Evolutionary conservation across 768 basidiomycete genomes (phyloP).

Genomic region (Roridomyces roridus): DNA sequence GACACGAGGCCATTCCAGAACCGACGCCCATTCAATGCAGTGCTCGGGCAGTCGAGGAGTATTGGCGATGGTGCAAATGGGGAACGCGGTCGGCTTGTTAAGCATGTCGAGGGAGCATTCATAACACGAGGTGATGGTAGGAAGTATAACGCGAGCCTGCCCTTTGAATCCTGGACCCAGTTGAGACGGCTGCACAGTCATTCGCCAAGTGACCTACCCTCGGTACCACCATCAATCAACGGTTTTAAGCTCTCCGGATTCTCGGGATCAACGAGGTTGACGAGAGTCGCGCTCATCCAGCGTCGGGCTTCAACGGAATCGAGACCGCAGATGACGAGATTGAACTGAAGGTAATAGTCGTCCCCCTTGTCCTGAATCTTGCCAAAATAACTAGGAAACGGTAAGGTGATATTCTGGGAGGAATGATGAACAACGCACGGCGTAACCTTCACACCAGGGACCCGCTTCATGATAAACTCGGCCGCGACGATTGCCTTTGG

Average conservation of each 20-base stretch:
- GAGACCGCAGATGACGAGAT: slow-evolving; percentile 94
- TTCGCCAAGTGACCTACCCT: slow-evolving; percentile 62
- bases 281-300: slow-evolving; percentile 99
- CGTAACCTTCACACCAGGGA: slow-evolving; percentile 95
- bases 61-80: slow-evolving; percentile 99
- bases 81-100: slow-evolving; percentile 95
- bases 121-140: slow-evolving; percentile 94
- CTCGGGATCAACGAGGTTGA: slow-evolving; percentile 92
- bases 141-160: slow-evolving; percentile 95
- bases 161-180: slow-evolving; percentile 89
- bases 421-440: slow-evolving; percentile 67
- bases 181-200: background rate
- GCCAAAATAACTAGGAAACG: slow-evolving; percentile 76
- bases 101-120: slow-evolving; percentile 99
- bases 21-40: slow-evolving; percentile 99
- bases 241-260: slow-evolving; percentile 94
- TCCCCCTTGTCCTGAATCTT: slow-evolving; percentile 99
- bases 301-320: slow-evolving; percentile 97
- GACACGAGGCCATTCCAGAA: slow-evolving; percentile 96
- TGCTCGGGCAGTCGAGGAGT: slow-evolving; percentile 98
- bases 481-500: slow-evolving; percentile 95
- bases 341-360: slow-evolving; percentile 95
- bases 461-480: slow-evolving; percentile 95
- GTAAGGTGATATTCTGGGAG: background rate
- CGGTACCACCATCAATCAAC: slow-evolving; percentile 97